phyloP scores from a whole-genome alignment of 2,329 filamentous ascomycete species.

The Trichoderma sp. region DNA sequence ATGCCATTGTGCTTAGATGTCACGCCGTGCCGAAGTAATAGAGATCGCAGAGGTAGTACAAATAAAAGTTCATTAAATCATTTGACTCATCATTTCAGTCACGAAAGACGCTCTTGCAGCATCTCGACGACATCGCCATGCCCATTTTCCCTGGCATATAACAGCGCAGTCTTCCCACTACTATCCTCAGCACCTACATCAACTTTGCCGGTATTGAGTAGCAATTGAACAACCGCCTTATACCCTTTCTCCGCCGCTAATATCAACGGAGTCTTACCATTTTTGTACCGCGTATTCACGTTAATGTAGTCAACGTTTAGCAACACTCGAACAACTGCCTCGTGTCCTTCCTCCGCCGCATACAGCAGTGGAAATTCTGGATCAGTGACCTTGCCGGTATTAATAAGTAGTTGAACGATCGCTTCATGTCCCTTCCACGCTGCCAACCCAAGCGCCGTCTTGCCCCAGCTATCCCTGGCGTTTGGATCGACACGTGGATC shows the following conservation, averaged over 20 bases:
- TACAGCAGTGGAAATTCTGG: no score
- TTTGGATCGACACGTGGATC: background rate
- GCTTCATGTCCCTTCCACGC: background rate
- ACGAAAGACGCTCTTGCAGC: background rate
- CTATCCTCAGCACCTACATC: background rate
- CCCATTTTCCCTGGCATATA: background rate
- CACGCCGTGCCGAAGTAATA: no score
- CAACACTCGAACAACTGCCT: no score
- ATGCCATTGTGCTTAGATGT: no score
- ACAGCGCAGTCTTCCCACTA: background rate
- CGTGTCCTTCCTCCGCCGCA: no score
- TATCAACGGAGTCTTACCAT: background rate
- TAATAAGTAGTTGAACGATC: background rate
- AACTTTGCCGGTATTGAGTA: background rate
- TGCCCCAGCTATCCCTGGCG: background rate
- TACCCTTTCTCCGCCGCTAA: background rate
- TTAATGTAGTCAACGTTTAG: background rate
- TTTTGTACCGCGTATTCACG: rapidly evolving
- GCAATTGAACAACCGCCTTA: background rate
- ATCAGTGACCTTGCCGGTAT: background rate
- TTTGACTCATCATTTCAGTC: no score
- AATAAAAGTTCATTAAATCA: no score
- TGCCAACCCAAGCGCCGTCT: background rate
- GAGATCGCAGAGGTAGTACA: no score
- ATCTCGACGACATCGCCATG: background rate